Base-by-base conservation (phyloP, 2,329 filamentous ascomycete species). In the Arthroderma uncinatum region DNA sequence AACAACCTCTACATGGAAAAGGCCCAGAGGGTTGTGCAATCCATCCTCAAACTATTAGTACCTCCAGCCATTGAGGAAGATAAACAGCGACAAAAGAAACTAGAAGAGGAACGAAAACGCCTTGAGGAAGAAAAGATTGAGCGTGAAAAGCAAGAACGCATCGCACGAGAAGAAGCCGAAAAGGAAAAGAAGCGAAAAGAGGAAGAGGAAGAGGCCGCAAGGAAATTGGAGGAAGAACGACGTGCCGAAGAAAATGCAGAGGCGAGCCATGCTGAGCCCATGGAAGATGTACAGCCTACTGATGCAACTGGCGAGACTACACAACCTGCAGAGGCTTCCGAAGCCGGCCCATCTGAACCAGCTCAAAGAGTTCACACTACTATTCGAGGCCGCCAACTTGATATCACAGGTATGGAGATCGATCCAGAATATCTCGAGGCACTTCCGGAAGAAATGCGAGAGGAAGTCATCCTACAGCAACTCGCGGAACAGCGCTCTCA, bases 381-480 rank as follows among this genome's bases (percentile, higher is more conserved):
- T 1, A 90, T 98, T 56, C 79, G 91, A 59, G 92, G 91, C 25
- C 86, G 87, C 61, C 84, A 93, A 65, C 82, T 95, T 55, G 93
- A 98, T 69, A 93, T 98, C 53, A 98, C 93, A 0, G 88, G 89
- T 60, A 79, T 98, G 60, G 91, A 92, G 53, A 97, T 98, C 64
- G 93, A 98, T 68, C 82, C 87, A 14, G 91, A 95, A 57, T 98
- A 96, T 71, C 82, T 98, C 5, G 89, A 93, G 59, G 94, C 92
- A n/a, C 76, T 98, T n/a, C 93, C 93, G 0, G 93, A 98, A 64
- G 94, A 98, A 60, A 84, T 97, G 67, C 82, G 93, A 48, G 92
- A 97, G 70, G 93, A 98, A 69, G 93, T 98, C 53, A 88, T 98
- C 62, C 89, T 94, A 70, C 85, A 91, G 61, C 90, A 95, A 59